Evolutionary conservation across 1,139 yeast genomes (phyloP).

Genomic region (Suhomyces bokatorum): DNA sequence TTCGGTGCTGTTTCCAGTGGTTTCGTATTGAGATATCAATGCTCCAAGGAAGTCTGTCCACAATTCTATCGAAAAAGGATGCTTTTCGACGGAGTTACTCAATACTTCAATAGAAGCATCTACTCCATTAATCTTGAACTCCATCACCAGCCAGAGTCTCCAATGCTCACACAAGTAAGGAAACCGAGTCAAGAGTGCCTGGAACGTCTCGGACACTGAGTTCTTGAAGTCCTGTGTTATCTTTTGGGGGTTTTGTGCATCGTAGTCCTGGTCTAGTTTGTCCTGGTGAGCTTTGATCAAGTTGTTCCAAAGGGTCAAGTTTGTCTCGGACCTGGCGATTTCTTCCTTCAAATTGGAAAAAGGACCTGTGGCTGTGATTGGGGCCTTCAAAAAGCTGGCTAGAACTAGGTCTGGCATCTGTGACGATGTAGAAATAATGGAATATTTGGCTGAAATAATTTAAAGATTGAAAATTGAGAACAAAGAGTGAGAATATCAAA

Average conservation of each 20-base stretch:
- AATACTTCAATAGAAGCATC: constrained; percentile 49
- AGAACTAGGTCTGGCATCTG: not conserved
- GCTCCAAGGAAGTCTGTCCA: constrained; percentile 68
- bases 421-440: not conserved
- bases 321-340: constrained; percentile 22
- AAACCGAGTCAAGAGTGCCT: constrained; percentile 43
- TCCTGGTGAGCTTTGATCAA: constrained; percentile 28
- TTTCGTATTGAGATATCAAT: constrained; percentile 35
- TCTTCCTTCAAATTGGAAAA: constrained; percentile 1
- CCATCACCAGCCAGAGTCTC: constrained; percentile 57
- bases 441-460: too few species aligned
- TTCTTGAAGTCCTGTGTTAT: constrained; percentile 23
- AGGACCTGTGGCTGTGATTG: not conserved
- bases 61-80: constrained; percentile 59
- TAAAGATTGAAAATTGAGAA: not conserved
- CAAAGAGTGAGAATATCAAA: not conserved
- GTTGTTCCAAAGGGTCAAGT: constrained; percentile 34
- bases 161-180: constrained; percentile 63
- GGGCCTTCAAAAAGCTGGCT: not conserved
- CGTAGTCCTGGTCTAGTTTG: constrained; percentile 16
- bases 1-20: constrained; percentile 7
- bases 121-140: constrained; percentile 55
- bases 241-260: constrained; percentile 9
- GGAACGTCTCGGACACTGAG: constrained; percentile 12
- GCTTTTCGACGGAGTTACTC: constrained; percentile 46